Evolutionary conservation across 345 rosid genomes (phyloP).

Genomic region (Brassica napus): Da-Ae NC_063444.1:50666001-50666500

Average conservation of each 20-base stretch:
- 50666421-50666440: neutral
- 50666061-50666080: constrained; percentile 80
- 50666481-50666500: constrained; percentile 37
- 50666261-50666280: neutral
- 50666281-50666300: neutral
- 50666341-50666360: constrained; percentile 80
- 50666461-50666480: constrained; percentile 41
- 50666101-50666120: neutral
- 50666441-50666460: neutral
- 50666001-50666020: constrained; percentile 37
- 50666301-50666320: neutral
- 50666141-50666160: too few species aligned
- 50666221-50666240: too few species aligned
- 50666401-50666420: constrained; percentile 87
- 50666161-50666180: neutral
- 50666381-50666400: constrained; percentile 66
- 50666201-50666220: neutral
- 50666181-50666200: neutral
- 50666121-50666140: neutral
- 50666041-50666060: constrained; percentile 67
- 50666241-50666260: neutral
- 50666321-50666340: constrained; percentile 50
- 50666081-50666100: constrained; percentile 81
- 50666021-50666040: constrained; percentile 84
- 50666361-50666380: constrained; percentile 58